A percentile compares a stretch with the other conserved stretches of the same genome.
Evolutionary conservation across 495 filamentous ascomycete genomes (phyloP).

Genomic region (Antarctomyces pellizariae): DNA sequence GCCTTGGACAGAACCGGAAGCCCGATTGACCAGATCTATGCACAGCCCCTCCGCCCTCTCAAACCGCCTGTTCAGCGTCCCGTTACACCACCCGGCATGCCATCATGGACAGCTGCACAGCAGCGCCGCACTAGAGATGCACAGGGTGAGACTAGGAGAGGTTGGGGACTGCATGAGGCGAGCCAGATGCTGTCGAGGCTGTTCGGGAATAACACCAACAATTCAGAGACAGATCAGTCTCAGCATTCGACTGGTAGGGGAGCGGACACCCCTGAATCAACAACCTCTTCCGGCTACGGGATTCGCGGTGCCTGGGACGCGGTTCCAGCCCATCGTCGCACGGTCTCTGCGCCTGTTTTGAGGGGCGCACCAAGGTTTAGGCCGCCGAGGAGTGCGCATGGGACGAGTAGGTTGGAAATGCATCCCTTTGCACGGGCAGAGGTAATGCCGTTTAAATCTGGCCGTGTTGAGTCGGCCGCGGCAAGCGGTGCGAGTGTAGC

Average conservation of each 20-base stretch:
- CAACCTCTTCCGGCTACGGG: too few species aligned
- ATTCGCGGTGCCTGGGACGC: too few species aligned
- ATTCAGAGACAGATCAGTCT: too few species aligned
- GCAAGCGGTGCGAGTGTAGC: too few species aligned
- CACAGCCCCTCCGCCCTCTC: conserved; percentile 15
- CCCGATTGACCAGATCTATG: conserved; percentile 14
- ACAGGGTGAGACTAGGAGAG: too few species aligned
- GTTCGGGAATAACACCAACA: too few species aligned
- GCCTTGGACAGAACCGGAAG: conserved; percentile 11
- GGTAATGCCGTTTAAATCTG: not conserved
- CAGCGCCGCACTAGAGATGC: too few species aligned
- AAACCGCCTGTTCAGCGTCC: conserved; percentile 12
- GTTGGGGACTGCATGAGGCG: too few species aligned
- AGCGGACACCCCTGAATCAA: too few species aligned
- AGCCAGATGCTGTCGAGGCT: too few species aligned
- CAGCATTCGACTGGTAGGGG: too few species aligned
- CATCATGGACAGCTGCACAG: conserved; percentile 12
- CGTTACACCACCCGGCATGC: conserved; percentile 13
- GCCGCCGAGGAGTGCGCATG: conserved; percentile 10
- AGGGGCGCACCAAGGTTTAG: conserved; percentile 9
- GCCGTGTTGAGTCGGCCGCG: not conserved
- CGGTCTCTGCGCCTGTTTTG: conserved; percentile 3
- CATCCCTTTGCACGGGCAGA: conserved; percentile 10
- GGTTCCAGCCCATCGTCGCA: not conserved
- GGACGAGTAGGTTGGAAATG: conserved; percentile 4